Conservation (phyloP, 129 eudicot species). For the Saposhnikovia divaricata region DNA sequence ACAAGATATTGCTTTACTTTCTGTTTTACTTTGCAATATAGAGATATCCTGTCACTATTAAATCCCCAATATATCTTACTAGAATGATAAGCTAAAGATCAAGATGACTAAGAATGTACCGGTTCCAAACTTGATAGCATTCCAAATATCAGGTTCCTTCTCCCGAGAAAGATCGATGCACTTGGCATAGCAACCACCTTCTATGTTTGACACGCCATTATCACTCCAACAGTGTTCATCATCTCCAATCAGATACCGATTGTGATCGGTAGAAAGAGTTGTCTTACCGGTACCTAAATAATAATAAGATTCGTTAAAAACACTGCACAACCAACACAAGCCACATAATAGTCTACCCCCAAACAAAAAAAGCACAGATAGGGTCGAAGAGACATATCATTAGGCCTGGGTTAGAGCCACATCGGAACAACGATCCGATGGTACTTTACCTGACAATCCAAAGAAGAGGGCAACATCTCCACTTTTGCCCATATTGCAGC, state of each 20-base stretch:
- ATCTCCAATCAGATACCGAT: slow-evolving; percentile 83
- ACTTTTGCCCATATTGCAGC: slow-evolving; percentile 95
- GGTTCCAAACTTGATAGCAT: slow-evolving; percentile 94
- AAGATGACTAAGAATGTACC: slow-evolving; percentile 34
- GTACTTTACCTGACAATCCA: slow-evolving; percentile 81
- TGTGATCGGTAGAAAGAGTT: slow-evolving; percentile 93
- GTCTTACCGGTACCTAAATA: slow-evolving; percentile 89
- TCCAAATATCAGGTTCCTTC: slow-evolving; percentile 98
- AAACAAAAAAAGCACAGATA: slow-evolving; percentile 10
- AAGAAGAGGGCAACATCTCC: slow-evolving; percentile 99
- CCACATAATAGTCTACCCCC: not conserved
- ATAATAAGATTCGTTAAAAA: not conserved
- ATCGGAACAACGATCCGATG: slow-evolving; percentile 25
- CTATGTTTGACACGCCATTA: slow-evolving; percentile 84
- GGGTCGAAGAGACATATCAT: slow-evolving; percentile 19
- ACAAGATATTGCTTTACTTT: not conserved
- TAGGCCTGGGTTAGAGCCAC: slow-evolving; percentile 27
- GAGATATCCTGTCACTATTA: not conserved
- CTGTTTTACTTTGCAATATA: not conserved
- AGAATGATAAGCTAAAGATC: not conserved
- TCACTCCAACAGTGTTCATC: slow-evolving; percentile 98
- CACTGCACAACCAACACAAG: not conserved
- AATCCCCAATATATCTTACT: not conserved
- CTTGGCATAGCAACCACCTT: slow-evolving; percentile 99
- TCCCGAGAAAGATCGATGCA: slow-evolving; percentile 87